phyloP scores from a whole-genome alignment of 148 eudicot species.

The Silene uniflora region DNA sequence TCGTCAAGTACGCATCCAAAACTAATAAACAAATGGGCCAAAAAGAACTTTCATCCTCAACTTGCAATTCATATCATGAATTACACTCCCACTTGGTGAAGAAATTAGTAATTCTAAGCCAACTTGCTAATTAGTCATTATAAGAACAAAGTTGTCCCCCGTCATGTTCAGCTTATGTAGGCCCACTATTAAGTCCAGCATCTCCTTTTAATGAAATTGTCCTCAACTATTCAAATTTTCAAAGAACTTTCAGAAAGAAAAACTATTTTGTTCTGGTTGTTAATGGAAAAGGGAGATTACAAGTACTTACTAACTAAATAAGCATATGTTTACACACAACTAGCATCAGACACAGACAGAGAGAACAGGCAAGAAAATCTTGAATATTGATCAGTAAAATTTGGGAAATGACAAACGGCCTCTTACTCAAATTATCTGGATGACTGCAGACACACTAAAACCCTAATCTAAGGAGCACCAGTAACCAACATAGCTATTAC shows the following conservation, averaged over 20 bases:
- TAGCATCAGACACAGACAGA: conserved; percentile 3
- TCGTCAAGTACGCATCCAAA: background rate
- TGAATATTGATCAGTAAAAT: conserved; percentile 1
- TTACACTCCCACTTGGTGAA: background rate
- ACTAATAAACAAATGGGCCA: background rate
- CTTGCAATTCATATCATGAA: background rate
- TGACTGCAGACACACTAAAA: background rate
- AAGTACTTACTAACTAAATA: background rate
- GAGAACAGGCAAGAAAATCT: background rate
- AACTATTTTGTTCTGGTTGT: background rate
- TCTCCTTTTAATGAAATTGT: background rate
- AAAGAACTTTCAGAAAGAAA: background rate
- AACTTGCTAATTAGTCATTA: conserved; percentile 4
- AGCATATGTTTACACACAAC: conserved; percentile 7
- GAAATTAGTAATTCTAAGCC: conserved; percentile 2
- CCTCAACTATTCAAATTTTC: background rate
- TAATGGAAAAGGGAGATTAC: background rate
- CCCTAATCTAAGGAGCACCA: background rate
- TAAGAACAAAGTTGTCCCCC: background rate
- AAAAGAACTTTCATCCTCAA: background rate
- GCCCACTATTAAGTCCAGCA: background rate
- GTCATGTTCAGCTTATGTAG: background rate
- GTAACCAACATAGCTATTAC: background rate
- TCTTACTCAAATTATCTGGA: background rate
- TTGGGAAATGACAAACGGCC: background rate